Evolutionary conservation across 257 asterid genomes (phyloP), one percentile per base, ranked within the genome.

Genomic region (Jaltomata sinuosa): DNA sequence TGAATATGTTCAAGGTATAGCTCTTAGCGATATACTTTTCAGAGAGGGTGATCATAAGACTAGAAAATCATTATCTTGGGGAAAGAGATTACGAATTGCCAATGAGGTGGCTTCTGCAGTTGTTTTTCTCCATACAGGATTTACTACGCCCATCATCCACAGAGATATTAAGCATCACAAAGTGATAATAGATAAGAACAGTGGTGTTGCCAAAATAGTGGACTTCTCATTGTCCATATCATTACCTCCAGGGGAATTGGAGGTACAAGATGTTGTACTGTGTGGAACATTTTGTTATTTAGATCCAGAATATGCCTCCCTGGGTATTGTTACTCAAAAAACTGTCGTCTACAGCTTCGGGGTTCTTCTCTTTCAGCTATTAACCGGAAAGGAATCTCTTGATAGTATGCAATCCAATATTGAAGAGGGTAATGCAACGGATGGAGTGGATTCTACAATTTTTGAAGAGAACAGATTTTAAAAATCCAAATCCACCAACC

Each of bases 211-310:
- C 1, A 71, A 84, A 54, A 27, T 80, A 27, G 38, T 80, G 5
- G 32, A 71, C 31, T 69, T 86, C 31, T 86, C 89, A 3, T 67
- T 10, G 22, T 86, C 83, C 38, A 69, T 80, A 36, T 42, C 85
- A 12, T 67, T 86, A 47, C 89, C 85, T 19, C 80, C 81, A 8
- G 83, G 87, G 27, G 25, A 86, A 84, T 9, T 34, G 40, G 64
- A 69, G 52, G 79, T 79, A 22, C 36, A 83, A n/a, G 53, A 38
- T 38, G 21, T 2, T 38, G 31, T 38, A 9, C 6, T 22, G 31
- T 2, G 10, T 0, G 80, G 80, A 42, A 72, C 80, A 38, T 10
- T 42, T 6, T 11, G 27, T 19, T 72, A 72, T n/a, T 10, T 38
- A 19, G 50, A 36, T 68, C 78, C 52, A 18, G 31, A 36, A 38